Evolutionary conservation across 805 yeast species (phyloP).

Genomic region (Suhomyces prunicola): DNA sequence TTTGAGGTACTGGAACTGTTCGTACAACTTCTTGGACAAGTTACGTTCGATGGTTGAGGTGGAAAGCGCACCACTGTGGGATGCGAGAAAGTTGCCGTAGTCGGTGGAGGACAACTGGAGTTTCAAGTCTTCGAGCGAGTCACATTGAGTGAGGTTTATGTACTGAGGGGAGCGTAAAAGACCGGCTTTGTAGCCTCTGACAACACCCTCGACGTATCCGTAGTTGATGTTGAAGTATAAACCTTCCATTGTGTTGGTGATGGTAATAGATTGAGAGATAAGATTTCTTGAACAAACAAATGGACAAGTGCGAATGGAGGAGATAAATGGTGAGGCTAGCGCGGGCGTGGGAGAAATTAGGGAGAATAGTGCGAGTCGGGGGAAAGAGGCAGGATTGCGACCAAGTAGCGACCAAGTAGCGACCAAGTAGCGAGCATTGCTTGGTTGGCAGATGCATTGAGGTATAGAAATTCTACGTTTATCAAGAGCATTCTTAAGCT

Average conservation of each 20-base stretch:
- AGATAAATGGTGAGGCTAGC: background rate
- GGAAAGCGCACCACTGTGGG: slow-evolving; percentile 77
- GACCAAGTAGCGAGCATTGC: no score
- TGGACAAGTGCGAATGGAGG: background rate
- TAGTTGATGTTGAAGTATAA: slow-evolving; percentile 82
- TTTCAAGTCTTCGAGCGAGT: slow-evolving; percentile 88
- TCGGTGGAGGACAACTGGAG: slow-evolving; percentile 94
- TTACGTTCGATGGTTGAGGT: slow-evolving; percentile 83
- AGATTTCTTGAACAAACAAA: background rate
- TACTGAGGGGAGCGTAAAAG: slow-evolving; percentile 76
- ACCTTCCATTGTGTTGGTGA: slow-evolving; percentile 69
- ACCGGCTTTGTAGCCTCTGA: slow-evolving; percentile 90
- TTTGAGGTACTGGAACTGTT: slow-evolving; percentile 81
- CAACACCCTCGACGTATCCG: slow-evolving; percentile 93
- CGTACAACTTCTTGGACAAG: slow-evolving; percentile 69
- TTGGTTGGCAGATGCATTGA: no score
- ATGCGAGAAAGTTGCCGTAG: slow-evolving; percentile 85
- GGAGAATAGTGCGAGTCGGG: no score
- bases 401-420: no score
- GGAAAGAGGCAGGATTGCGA: no score
- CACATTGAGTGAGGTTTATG: slow-evolving; percentile 92
- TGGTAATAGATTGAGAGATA: background rate
- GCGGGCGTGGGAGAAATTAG: background rate
- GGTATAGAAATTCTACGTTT: no score
- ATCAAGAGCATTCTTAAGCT: no score